Conservation (phyloP, 2,329 filamentous ascomycete genomes). For the Phyllosticta paracitricarpa region DNA sequence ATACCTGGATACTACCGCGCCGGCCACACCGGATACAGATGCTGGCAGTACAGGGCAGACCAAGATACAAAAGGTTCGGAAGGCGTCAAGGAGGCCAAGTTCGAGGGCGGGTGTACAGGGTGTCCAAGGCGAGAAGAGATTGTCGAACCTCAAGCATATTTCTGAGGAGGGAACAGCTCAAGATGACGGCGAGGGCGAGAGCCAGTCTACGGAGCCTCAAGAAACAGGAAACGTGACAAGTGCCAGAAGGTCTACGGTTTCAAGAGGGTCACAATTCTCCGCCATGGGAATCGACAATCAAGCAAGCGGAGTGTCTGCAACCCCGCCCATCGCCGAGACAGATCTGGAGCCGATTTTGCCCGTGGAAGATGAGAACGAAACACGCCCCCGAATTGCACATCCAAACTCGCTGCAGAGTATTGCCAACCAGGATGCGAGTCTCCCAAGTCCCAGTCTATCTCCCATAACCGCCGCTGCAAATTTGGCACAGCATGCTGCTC, state of each 20-base stretch:
- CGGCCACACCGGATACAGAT: constrained; percentile 30
- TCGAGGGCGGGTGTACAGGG: constrained; percentile 2
- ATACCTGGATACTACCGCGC: constrained; percentile 21
- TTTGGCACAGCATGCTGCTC: constrained; percentile 29
- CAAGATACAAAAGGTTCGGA: constrained; percentile 15
- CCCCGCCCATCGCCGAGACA: constrained; percentile 64
- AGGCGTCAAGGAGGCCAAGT: constrained; percentile 15
- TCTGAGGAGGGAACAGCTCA: constrained; percentile 1
- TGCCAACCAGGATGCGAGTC: constrained; percentile 74
- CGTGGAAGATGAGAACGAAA: constrained; percentile 20
- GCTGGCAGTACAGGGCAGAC: constrained; percentile 17
- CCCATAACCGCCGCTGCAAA: constrained; percentile 74
- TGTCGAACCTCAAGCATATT: constrained; percentile 1
- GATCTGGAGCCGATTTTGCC: constrained; percentile 52
- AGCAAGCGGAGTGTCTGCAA: constrained; percentile 51
- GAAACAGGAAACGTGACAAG: neutral
- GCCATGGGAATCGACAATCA: constrained; percentile 1
- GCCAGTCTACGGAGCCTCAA: neutral
- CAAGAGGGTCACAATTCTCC: neutral
- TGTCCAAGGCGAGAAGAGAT: constrained; percentile 1
- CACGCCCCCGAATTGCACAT: constrained; percentile 16
- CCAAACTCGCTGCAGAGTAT: constrained; percentile 54
- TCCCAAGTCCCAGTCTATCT: constrained; percentile 90
- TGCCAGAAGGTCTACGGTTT: neutral
- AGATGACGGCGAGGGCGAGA: neutral